Base-by-base conservation (phyloP, 352 stramenopile genomes). In the Pelagophyceae sp. region DNA sequence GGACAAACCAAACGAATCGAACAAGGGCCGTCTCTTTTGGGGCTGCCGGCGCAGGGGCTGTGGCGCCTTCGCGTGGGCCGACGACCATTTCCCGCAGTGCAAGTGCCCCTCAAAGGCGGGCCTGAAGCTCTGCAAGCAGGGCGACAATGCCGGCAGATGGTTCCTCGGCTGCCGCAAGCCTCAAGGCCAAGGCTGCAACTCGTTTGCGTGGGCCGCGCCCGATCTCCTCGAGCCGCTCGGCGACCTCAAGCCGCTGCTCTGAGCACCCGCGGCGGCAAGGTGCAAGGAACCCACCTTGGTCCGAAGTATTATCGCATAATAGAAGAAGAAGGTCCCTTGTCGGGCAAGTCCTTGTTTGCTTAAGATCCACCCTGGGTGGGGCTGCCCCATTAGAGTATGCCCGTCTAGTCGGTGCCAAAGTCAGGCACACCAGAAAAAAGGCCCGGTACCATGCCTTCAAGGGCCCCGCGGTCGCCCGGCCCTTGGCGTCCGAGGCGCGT, bases 1-100 rank as follows among this genome's bases (percentile, higher is more conserved):
- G 61, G 2, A 31, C 1, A 64, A 64, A 25, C n/a, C n/a, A n/a
- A n/a, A n/a, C n/a, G n/a, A n/a, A n/a, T 19, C 19, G 0, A 76
- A 76, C 61, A 0, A 45, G 61, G 32, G 37, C 37, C 31, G 71
- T 25, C 71, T 76, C 71, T 76, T 76, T 37, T 76, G 54, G 50
- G 23, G 32, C 11, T 76, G 71, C 61, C n/a, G 20, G 11, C 50
- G 32, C 11, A 19, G 1, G 11, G 37, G 19, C 19, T 76, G 71
- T 37, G 25, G 63, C 33, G 58, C 58, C 5, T 76, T 76, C 19
- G 2, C 33, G 3, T 76, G 71, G 71, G 71, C 32, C 61, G 71
- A 76, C 37, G 37, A 23, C 31, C 6, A 19, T 5, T 76, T 76
- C 71, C 50, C 50, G 6, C 60, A 76, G 37, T 76, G 71, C 61